Base-by-base conservation (phyloP, 495 filamentous ascomycete species). In the Chaetomium tenue region DNA sequence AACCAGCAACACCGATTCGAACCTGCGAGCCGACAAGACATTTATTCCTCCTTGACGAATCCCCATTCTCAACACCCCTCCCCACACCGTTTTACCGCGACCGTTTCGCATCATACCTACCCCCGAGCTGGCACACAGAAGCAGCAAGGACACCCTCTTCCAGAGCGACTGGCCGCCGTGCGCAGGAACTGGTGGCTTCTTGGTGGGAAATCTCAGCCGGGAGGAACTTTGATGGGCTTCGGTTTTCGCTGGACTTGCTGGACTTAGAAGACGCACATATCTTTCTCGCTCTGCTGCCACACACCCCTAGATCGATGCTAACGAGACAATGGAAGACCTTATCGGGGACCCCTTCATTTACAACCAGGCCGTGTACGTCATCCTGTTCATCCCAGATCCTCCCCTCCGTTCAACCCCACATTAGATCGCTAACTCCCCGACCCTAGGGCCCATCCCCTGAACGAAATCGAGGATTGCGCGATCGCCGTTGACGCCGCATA, bases 401-500 rank as follows among this genome's bases (percentile, higher is more conserved):
- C n/a, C 40, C 58, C 48, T 39, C n/a, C 28, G 26, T 40, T 37
- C 1, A 8, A 8, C 33, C 59, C 22, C 22, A 3, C n/a, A 7
- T 23, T 26, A 48, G n/a, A 5, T 22, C 28, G 40, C 15, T 57
- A 44, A 60, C 67, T 71, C 28, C 68, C 18, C 0, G 2, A 7
- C 48, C 12, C 46, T 63, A 82, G 79, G 47, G 66, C 72, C 30
- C 70, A 77, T 53, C 54, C 70, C 3, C 44, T 80, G 54, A 64
- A 71, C 52, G 77, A 80, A 52, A 81, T 97, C 63, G 87, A 89
- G 71, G 89, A 86, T 67, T 82, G 84, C 46, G 82, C 87, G 26
- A 81, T 97, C 66, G 92, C 88, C 66, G 88, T 99, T 67, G 95
- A 99, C 80, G 94, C 92, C 42, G 86, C 89, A 30, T 87, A 94